These are phyloP conservation scores for Penicillium vulpinum DNA, from an alignment of 2,329 filamentous ascomycete genomes.

Conservation along the genomic window DNA sequence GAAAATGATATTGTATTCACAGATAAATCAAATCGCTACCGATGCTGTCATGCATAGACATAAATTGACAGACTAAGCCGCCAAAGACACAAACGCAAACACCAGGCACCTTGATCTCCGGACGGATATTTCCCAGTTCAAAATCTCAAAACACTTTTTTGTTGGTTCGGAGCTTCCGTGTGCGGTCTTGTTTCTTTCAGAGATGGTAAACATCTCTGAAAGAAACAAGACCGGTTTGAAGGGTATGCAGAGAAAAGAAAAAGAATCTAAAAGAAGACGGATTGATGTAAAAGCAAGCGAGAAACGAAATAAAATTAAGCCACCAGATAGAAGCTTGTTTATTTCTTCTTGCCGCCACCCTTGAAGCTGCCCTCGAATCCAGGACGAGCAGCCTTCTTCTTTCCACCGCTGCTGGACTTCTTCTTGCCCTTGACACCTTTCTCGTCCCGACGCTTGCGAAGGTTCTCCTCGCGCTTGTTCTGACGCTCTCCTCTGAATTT, in stretches of 20 bases:
- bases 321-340: constrained; percentile 10
- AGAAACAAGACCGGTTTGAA: constrained; percentile 8
- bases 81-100: constrained; percentile 27
- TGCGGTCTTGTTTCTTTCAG: not conserved
- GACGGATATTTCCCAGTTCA: constrained; percentile 31
- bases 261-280: constrained; percentile 1
- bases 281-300: constrained; percentile 1
- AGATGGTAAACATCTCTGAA: not conserved
- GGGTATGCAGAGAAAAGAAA: constrained; percentile 8
- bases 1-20: constrained; percentile 28
- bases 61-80: constrained; percentile 26
- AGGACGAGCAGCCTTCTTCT: constrained; percentile 59
- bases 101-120: constrained; percentile 30
- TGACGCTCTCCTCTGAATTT: constrained; percentile 77
- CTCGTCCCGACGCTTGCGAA: constrained; percentile 71
- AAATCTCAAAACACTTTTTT: constrained; percentile 27
- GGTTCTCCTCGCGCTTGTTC: constrained; percentile 77
- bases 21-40: constrained; percentile 30
- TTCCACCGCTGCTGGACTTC: constrained; percentile 33
- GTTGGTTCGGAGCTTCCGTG: constrained; percentile 16
- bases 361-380: constrained; percentile 74
- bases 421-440: constrained; percentile 62
- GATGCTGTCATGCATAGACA: constrained; percentile 28
- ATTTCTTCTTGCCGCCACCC: constrained; percentile 49
- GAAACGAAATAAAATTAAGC: not conserved